Conservation (phyloP, 2,329 filamentous ascomycete genomes). For the Xylaria hypoxylon region DNA sequence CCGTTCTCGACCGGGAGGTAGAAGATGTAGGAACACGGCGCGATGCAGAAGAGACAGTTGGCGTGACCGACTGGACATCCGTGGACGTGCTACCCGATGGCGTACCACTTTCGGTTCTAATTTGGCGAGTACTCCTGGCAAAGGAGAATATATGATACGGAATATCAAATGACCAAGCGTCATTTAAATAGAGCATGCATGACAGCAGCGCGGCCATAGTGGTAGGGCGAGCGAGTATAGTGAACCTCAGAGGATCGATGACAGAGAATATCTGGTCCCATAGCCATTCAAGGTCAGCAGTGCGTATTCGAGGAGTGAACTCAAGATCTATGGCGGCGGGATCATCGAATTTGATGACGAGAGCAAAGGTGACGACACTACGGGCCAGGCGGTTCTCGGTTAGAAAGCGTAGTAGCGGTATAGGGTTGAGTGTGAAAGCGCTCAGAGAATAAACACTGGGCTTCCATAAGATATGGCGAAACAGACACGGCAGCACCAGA, state of each 20-base stretch:
- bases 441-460: constrained; percentile 45
- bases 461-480: constrained; percentile 64
- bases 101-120: background rate
- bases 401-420: constrained; percentile 57
- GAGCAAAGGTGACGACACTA: constrained; percentile 57
- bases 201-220: constrained; percentile 71
- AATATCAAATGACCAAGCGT: constrained; percentile 73
- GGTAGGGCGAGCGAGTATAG: constrained; percentile 70
- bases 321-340: constrained; percentile 47
- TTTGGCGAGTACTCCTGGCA: constrained; percentile 48
- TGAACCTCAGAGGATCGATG: constrained; percentile 65
- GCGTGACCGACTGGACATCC: constrained; percentile 2
- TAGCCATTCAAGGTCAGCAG: constrained; percentile 56
- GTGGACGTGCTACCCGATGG: background rate
- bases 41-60: constrained; percentile 8
- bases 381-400: constrained; percentile 52
- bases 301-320: constrained; percentile 51
- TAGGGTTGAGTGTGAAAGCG: constrained; percentile 47
- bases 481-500: constrained; percentile 66
- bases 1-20: constrained; percentile 22
- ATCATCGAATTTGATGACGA: constrained; percentile 54
- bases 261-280: constrained; percentile 68
- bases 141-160: constrained; percentile 70
- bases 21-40: constrained; percentile 20
- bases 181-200: constrained; percentile 65